Percentiles rank a stretch among this genome's conserved stretches.
Conservation (phyloP, 2,329 filamentous ascomycete genomes). For the Fusarium tupiense region DNA sequence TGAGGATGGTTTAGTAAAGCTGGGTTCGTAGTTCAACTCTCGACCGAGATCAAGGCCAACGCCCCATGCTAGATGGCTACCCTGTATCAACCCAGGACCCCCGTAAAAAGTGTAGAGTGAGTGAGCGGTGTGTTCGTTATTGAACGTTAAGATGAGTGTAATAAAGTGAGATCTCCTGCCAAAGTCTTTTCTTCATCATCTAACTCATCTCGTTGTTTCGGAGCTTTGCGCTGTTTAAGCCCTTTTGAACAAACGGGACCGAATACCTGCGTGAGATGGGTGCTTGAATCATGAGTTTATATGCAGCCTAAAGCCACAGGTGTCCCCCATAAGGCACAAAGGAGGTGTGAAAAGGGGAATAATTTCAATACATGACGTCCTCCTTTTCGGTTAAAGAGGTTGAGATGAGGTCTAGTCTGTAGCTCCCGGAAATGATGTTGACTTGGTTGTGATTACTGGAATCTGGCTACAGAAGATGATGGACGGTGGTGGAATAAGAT, state of each 20-base stretch:
- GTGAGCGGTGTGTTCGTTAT: background rate
- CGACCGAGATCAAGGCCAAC: background rate
- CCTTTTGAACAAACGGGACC: background rate
- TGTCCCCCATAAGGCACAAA: background rate
- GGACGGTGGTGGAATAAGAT: conserved; percentile 28
- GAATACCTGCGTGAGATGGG: background rate
- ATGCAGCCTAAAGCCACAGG: conserved; percentile 11
- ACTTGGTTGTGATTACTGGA: conserved; percentile 7
- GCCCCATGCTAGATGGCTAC: conserved; percentile 6
- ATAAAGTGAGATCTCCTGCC: background rate
- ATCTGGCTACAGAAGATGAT: conserved; percentile 40
- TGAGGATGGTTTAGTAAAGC: background rate
- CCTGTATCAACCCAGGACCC: conserved; percentile 1
- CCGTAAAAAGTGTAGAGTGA: background rate
- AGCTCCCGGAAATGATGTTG: conserved; percentile 6
- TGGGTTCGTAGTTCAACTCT: background rate
- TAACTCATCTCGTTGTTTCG: background rate
- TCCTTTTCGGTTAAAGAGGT: conserved; percentile 2
- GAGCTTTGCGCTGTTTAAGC: background rate
- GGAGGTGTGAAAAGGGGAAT: background rate
- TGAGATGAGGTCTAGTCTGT: background rate
- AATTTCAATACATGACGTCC: background rate
- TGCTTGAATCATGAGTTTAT: background rate
- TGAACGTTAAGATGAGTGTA: background rate
- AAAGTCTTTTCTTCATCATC: background rate